Base-by-base conservation (phyloP, 345 rosid species). In the Isatis tinctoria region DNA sequence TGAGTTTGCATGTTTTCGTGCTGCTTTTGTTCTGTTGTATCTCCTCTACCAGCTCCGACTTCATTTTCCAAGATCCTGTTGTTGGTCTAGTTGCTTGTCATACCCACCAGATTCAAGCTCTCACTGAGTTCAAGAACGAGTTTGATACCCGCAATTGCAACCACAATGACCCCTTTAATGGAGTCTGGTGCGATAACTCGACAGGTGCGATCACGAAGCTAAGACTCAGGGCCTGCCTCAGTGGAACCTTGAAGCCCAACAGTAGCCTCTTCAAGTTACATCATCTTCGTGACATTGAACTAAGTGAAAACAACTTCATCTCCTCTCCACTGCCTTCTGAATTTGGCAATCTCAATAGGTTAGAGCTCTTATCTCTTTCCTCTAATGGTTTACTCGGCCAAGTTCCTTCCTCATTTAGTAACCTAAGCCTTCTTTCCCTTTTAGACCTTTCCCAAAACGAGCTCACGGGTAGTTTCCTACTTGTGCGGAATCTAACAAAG, bases 401-500 rank as follows among this genome's bases (percentile, higher is more conserved):
- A 14, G 35, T 73, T n/a, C 71, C 77, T 62, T 56, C 65, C 24
- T 62, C 76, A 17, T 35, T 65, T 49, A 44, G 65, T 56, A 73
- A 65, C 58, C 40, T 73, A n/a, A 65, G 44, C 0, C 0, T 0
- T 1, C 37, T 73, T 30, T 41, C 27, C 0, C 0, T 12, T 1
- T 53, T 73, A 24, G 0, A 0, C 30, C 65, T 44, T 33, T 4
- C 4, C 4, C 0, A n/a, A 0, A 73, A 73, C 20, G 2, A 10
- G 40, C 12, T 73, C 49, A 44, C 22, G 1, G 49, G 77, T 53
- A 44, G 65, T 65, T 56, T 73, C 20, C 61, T 65, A n/a, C 58
- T 24, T 32, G 28, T 73, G 0, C 4, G 17, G 2, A 73, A 73
- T 43, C 48, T 73, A 43, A 64, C 71, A 0, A 73, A 73, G 0